Evolutionary conservation across 768 basidiomycete genomes (phyloP), one percentile per base, ranked within the genome.

Genomic region (Rhodotorula kratochvilovae): DNA sequence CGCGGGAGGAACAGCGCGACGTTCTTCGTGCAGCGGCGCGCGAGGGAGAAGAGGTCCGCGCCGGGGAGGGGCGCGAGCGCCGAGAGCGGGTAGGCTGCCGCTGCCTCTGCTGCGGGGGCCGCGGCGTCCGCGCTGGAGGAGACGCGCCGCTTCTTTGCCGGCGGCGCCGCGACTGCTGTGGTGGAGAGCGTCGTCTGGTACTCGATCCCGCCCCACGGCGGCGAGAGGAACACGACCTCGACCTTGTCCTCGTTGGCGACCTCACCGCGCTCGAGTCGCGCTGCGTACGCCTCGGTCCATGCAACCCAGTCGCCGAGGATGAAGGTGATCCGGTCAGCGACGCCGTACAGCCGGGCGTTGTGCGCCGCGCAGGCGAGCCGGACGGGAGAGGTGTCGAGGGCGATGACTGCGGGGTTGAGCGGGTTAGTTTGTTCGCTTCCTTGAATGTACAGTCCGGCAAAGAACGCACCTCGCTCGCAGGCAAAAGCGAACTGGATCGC

Each of bases 401-500:
- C 94, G 63, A 99, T 94, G 35, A 99, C 96, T 98, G 76, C 31
- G n/a, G n/a, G n/a, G n/a, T n/a, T n/a, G n/a, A n/a, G n/a, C n/a
- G n/a, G n/a, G n/a, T n/a, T n/a, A n/a, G n/a, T n/a, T n/a, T n/a
- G n/a, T n/a, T n/a, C n/a, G n/a, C n/a, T n/a, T n/a, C n/a, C n/a
- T n/a, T n/a, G n/a, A n/a, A n/a, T n/a, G n/a, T n/a, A n/a, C n/a
- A n/a, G n/a, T n/a, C n/a, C n/a, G n/a, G n/a, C n/a, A 7, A 29
- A 54, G 31, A 10, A 27, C 88, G 69, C 77, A 96, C 95, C 95
- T 80, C 90, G 82, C 79, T 95, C 90, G 81, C 96, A 99, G 5
- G 93, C 96, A 79, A 89, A 87, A 4, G 96, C 96, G 80, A 99
- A 97, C 7, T 93, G 92, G 67, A 99, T 98, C 1, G 95, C 87